These are phyloP conservation scores for Salvia hispanica DNA, from an alignment of 257 asterid species.

Conservation along the genomic window DNA sequence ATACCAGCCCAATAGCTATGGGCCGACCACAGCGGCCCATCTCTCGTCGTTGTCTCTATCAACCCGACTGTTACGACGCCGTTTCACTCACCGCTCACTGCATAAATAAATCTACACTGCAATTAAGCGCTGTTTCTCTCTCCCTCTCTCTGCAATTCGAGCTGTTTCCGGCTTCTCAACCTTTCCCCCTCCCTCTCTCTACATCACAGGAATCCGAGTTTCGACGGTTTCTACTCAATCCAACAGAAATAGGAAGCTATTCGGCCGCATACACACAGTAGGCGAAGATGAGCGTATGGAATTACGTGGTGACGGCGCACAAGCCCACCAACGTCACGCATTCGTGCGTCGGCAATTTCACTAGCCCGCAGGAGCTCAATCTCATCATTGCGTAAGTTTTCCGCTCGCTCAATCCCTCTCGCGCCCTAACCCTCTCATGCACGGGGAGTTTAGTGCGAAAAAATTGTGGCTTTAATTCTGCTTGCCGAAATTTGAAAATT, in stretches of 20 bases:
- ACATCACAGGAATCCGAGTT: constrained; percentile 26
- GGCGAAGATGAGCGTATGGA: constrained; percentile 81
- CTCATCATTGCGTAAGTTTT: constrained; percentile 81
- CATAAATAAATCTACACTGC: constrained; percentile 19
- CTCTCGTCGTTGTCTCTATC: constrained; percentile 14
- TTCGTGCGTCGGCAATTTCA: constrained; percentile 96
- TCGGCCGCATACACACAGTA: not conserved
- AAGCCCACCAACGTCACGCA: constrained; percentile 97
- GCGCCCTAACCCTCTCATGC: constrained; percentile 11
- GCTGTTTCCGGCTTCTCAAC: constrained; percentile 24
- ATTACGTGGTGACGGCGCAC: constrained; percentile 99
- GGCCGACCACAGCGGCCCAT: not conserved
- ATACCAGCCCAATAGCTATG: no score
- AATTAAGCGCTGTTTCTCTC: constrained; percentile 16
- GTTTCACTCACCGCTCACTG: constrained; percentile 20
- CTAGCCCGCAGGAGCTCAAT: constrained; percentile 91
- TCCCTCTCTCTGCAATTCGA: constrained; percentile 12
- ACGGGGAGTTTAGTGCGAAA: not conserved
- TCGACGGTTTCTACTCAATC: constrained; percentile 31
- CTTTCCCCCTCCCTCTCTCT: not conserved
- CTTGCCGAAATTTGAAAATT: constrained; percentile 17
- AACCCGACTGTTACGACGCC: constrained; percentile 33
- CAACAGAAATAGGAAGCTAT: constrained; percentile 9
- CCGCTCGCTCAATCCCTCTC: not conserved
- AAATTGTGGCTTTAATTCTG: constrained; percentile 13